A percentile compares a stretch with the other conserved stretches of the same genome.
phyloP scores from a whole-genome alignment of 1,139 yeast genomes.

The Geotrichum aggregatum region DNA sequence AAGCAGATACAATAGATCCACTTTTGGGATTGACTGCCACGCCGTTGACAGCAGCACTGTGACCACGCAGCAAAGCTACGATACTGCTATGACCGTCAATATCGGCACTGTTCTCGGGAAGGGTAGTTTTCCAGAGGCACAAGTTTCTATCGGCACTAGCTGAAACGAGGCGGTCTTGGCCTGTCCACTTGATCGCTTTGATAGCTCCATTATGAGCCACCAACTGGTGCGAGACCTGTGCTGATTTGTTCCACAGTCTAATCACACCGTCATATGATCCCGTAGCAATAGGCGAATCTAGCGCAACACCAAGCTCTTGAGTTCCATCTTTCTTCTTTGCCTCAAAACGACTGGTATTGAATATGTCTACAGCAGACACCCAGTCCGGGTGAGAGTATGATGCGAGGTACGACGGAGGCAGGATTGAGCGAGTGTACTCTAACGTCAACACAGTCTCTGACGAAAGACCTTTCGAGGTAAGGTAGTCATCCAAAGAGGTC shows the following conservation, averaged over 20 bases:
- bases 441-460: slow-evolving; percentile 73
- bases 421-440: slow-evolving; percentile 86
- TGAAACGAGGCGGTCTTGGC: slow-evolving; percentile 60
- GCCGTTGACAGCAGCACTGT: slow-evolving; percentile 79
- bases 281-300: slow-evolving; percentile 52
- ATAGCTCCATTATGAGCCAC: slow-evolving; percentile 87
- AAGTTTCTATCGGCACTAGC: slow-evolving; percentile 87
- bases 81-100: slow-evolving; percentile 45
- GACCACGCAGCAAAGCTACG: slow-evolving; percentile 81
- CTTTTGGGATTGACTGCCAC: slow-evolving; percentile 52
- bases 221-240: slow-evolving; percentile 75
- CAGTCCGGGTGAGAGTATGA: slow-evolving; percentile 93
- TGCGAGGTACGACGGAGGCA: slow-evolving; percentile 88
- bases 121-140: slow-evolving; percentile 77
- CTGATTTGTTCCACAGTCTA: slow-evolving; percentile 80
- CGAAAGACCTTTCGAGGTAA: slow-evolving; percentile 71
- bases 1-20: slow-evolving; percentile 71
- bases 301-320: slow-evolving; percentile 30
- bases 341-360: slow-evolving; percentile 25
- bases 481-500: slow-evolving; percentile 73
- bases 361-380: slow-evolving; percentile 73
- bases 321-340: slow-evolving; percentile 24
- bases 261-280: slow-evolving; percentile 96
- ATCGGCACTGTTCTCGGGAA: slow-evolving; percentile 43
- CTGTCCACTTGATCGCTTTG: slow-evolving; percentile 70